These are phyloP conservation scores for Bolboschoenus planiculmis DNA, from an alignment of 176 grass and related monocot species.

Conservation along the genomic window DNA sequence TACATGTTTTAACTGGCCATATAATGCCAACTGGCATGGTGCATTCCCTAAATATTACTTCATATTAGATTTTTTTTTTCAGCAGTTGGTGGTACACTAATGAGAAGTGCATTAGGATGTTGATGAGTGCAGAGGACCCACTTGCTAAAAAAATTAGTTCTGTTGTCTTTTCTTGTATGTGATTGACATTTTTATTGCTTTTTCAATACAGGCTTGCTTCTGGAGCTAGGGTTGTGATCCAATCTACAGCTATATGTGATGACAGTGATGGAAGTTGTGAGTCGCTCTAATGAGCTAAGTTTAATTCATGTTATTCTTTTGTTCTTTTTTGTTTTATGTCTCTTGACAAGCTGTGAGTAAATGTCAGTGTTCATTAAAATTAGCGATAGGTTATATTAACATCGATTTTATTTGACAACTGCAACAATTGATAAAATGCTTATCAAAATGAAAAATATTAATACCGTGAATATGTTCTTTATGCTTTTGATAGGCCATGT, in stretches of 20 bases:
- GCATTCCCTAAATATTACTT: not conserved
- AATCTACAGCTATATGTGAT: slow-evolving; percentile 55
- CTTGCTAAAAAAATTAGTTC: not conserved
- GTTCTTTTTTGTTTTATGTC: slow-evolving; percentile 26
- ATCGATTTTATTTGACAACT: not conserved
- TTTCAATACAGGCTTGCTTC: slow-evolving; percentile 81
- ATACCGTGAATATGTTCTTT: not conserved
- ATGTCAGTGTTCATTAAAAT: not conserved
- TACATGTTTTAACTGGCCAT: not conserved
- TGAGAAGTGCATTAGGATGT: not conserved
- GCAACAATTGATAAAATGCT: not conserved
- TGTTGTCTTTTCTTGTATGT: not conserved
- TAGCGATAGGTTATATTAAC: not conserved
- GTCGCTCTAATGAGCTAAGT: slow-evolving; percentile 42
- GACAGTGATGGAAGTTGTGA: slow-evolving; percentile 68
- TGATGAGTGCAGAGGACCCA: not conserved
- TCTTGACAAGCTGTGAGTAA: slow-evolving; percentile 8
- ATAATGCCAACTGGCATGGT: not conserved
- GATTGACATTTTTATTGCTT: slow-evolving; percentile 29
- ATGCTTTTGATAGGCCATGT: not conserved
- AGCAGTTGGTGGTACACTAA: not conserved
- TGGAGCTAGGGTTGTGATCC: slow-evolving; percentile 91
- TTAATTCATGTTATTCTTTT: slow-evolving; percentile 18
- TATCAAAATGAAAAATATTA: not conserved
- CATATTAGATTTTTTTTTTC: not conserved